Base-by-base conservation (phyloP, 139 green algal genomes). In the Microglena sp. region DNA sequence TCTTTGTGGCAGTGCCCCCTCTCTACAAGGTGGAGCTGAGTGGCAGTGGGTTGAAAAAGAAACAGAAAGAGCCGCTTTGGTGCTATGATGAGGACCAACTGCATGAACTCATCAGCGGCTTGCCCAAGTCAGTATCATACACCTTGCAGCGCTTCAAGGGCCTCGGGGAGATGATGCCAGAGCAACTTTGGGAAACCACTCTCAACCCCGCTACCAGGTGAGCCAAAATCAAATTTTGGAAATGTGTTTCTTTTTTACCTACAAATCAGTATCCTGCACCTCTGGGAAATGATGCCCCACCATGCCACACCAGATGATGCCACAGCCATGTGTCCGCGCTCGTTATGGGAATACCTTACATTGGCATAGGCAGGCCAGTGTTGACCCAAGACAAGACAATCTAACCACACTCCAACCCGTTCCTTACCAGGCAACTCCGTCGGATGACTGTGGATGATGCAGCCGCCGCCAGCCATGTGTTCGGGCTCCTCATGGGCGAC, bases 111-210 rank as follows among this genome's bases (percentile, higher is more conserved):
- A 7, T 66, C 5, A 54, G n/a, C 28, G 59, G 59, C 18, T 31
- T 64, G 56, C 56, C 56, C 29, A 11, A 24, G 40, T 11, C 33
- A 7, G 59, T 62, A 4, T 76, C 67, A 24, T 87, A 82, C 69
- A 83, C 34, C 33, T 70, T 98, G 34, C 91, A 96, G 78, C 77
- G 92, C 29, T 96, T 96, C 80, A 97, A 97, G 81, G 90, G 92
- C 15, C 77, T 98, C 55, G 93, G 93, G 2, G 94, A 99, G 83
- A 99, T 99, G 94, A 97, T 97, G 92, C 92, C 94, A 7, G 69
- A 94, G 73, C 91, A 98, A 84, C 87, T 99, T 36, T 98, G 93
- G 94, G 60, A 82, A 5, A 99, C 94, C 1, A 99, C 94, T 1
- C 68, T 99, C 27, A 84, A 98, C 82, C 94, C 94, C 0, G 70